phyloP scores from a whole-genome alignment of 2,329 filamentous ascomycete species.

The Rhynchosporium secalis region DNA sequence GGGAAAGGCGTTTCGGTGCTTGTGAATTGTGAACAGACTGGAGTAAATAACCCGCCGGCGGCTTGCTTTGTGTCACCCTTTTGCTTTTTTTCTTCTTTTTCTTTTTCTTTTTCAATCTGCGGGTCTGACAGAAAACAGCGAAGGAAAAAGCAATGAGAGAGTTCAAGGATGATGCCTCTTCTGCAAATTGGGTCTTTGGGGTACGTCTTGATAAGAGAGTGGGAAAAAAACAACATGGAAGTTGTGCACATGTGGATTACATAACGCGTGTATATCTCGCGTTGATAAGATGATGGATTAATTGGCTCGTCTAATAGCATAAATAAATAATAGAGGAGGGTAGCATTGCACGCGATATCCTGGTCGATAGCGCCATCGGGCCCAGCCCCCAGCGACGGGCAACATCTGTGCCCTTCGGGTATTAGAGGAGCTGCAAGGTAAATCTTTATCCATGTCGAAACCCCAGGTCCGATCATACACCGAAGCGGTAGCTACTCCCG shows the following conservation, averaged over 20 bases:
- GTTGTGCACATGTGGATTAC: constrained; percentile 6
- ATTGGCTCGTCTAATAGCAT: constrained; percentile 12
- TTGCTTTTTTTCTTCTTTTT: background rate
- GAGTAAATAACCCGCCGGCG: background rate
- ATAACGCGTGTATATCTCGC: constrained; percentile 17
- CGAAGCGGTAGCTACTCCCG: background rate
- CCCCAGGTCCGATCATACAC: constrained; percentile 21
- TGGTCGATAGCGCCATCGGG: constrained; percentile 10
- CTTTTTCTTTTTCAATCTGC: background rate
- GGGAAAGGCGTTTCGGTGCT: background rate
- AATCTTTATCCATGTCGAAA: constrained; percentile 19
- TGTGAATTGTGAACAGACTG: background rate
- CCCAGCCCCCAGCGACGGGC: background rate
- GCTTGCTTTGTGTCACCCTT: too few relatives aligned
- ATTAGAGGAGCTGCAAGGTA: constrained; percentile 22
- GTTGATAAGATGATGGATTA: background rate
- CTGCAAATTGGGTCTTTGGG: background rate
- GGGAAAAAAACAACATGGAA: background rate
- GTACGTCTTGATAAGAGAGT: constrained; percentile 6
- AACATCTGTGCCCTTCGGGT: constrained; percentile 23
- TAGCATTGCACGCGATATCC: constrained; percentile 12
- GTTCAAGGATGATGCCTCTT: constrained; percentile 11
- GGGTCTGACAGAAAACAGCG: background rate
- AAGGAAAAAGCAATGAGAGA: too few relatives aligned
- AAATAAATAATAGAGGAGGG: background rate